Conservation (phyloP, 106 monocot genomes). For the Dendrobium nobile region DNA sequence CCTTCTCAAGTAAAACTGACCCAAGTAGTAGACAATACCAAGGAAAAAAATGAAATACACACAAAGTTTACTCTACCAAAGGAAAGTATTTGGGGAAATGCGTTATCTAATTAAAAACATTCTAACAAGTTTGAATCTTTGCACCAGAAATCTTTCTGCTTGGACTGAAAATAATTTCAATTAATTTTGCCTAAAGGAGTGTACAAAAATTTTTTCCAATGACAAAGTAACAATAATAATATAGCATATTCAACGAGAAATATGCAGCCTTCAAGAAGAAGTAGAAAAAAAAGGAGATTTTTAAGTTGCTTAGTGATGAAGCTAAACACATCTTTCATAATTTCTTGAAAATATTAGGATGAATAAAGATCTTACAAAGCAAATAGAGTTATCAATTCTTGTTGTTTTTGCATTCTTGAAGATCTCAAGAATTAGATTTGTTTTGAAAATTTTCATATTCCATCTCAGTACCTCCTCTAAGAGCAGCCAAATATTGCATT, state of each 20-base stretch:
- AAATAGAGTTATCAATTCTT: slow-evolving; percentile 93
- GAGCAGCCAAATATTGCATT: too few relatives aligned
- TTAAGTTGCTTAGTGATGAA: neutral
- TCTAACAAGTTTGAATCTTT: slow-evolving; percentile 87
- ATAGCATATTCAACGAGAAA: neutral
- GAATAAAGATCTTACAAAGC: slow-evolving; percentile 63
- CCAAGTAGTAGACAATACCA: too few relatives aligned
- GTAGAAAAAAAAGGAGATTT: neutral
- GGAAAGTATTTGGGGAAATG: neutral
- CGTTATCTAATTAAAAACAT: neutral
- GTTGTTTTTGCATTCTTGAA: too few relatives aligned
- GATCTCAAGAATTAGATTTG: slow-evolving; percentile 94
- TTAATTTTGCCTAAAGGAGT: slow-evolving; percentile 75
- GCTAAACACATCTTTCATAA: neutral
- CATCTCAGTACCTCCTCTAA: too few relatives aligned
- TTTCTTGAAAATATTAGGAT: slow-evolving; percentile 1
- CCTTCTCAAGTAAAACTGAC: slow-evolving; percentile 95
- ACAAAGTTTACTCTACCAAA: slow-evolving; percentile 6
- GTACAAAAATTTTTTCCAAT: neutral
- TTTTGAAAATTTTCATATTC: slow-evolving; percentile 94
- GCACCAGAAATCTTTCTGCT: slow-evolving; percentile 94
- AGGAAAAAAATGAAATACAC: slow-evolving; percentile 13
- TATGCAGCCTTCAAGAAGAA: neutral
- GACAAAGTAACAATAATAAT: neutral
- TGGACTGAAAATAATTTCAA: slow-evolving; percentile 85